phyloP scores from a whole-genome alignment of 495 filamentous ascomycete genomes.

The Amorphotheca resinae region DNA sequence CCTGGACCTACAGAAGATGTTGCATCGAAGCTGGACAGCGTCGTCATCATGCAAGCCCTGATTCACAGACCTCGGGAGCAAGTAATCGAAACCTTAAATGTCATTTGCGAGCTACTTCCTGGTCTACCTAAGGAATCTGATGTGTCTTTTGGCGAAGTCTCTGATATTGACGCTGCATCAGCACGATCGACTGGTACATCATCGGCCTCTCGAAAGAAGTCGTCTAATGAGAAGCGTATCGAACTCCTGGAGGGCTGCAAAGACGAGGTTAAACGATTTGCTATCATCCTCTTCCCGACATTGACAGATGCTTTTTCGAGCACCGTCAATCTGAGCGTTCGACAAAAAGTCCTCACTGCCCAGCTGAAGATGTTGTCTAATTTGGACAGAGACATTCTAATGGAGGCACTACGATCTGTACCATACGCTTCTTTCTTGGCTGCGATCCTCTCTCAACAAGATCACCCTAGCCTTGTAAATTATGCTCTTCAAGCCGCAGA shows the following conservation, averaged over 20 bases:
- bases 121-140: slow-evolving; percentile 40
- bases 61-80: slow-evolving; percentile 96
- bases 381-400: slow-evolving; percentile 66
- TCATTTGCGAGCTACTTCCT: slow-evolving; percentile 92
- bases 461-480: slow-evolving; percentile 78
- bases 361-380: slow-evolving; percentile 99
- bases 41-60: slow-evolving; percentile 96
- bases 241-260: slow-evolving; percentile 70
- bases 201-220: slow-evolving; percentile 34
- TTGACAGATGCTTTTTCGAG: slow-evolving; percentile 96
- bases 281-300: slow-evolving; percentile 89
- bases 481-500: slow-evolving; percentile 81
- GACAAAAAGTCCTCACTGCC: slow-evolving; percentile 90
- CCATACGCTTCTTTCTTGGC: slow-evolving; percentile 97
- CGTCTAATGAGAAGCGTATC: slow-evolving; percentile 63
- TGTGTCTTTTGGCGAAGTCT: slow-evolving; percentile 38
- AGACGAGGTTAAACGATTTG: slow-evolving; percentile 78
- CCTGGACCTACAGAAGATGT: slow-evolving; percentile 68
- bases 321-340: slow-evolving; percentile 92
- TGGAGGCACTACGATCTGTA: slow-evolving; percentile 78
- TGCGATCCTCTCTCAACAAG: slow-evolving; percentile 90
- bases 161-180: slow-evolving; percentile 24
- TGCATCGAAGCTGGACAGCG: slow-evolving; percentile 86
- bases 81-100: slow-evolving; percentile 92
- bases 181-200: slow-evolving; percentile 16